Base-by-base conservation (phyloP, 1,284 basidiomycete species). In the Pascua guehoae region DNA sequence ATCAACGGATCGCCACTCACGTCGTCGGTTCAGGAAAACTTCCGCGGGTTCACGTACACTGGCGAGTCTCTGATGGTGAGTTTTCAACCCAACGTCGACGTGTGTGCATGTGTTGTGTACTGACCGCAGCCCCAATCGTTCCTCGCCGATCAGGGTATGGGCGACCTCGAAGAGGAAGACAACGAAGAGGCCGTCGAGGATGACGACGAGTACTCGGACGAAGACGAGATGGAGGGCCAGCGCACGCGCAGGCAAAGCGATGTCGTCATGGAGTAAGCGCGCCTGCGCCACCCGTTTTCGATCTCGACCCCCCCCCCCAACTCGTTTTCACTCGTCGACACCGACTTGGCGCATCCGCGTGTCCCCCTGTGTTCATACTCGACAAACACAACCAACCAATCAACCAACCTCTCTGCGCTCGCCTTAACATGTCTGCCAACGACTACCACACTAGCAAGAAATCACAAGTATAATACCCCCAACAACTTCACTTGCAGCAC, bases 11-110 rank as follows among this genome's bases (percentile, higher is more conserved):
- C 82, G 40, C 88, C 89, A 24, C 79, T 95, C 67, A 92, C 91
- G 61, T 89, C 81, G 71, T 89, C 88, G 67, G 88, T 96, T 49
- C 92, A 96, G 79, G 92, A 93, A 80, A 92, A 95, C 77, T 96
- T 96, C 77, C 83, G 87, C 54, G 89, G 89, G 44, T 94, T 92
- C 80, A 93, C 91, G 5, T 94, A 90, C 73, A 87, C 86, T 39
- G 89, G 89, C 57, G 88, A 89, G 64, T 86, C 90, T 76, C 86
- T 88, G 49, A 67, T 78, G 66, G 74, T 76, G 61, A 66, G 76
- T 71, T 2, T 2, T 12, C 16, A 18, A 10, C n/a, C 38, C n/a
- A 16, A 7, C 12, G 15, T 16, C 14, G 18, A 2, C 8, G 18
- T 17, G 14, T 36, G 17, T 16, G 15, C 10, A 44, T 24, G 18